These are phyloP conservation scores for Liquidambar formosana DNA, from an alignment of 164 flowering plant genomes.

Conservation along the genomic window DNA sequence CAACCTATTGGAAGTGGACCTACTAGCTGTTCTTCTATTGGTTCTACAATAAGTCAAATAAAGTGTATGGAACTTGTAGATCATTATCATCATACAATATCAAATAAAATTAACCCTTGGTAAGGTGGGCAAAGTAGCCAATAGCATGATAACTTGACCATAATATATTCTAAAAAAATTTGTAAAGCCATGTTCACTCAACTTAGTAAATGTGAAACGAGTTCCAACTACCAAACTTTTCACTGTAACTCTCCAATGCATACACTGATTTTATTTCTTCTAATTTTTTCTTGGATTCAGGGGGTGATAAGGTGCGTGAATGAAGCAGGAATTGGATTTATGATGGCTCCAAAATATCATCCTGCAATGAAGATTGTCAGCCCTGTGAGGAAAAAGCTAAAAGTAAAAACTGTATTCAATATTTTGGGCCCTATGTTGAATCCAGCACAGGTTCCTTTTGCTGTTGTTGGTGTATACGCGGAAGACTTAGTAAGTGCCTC, in stretches of 20 bases:
- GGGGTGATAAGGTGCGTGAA: constrained; percentile 67
- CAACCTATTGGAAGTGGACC: no score
- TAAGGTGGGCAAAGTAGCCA: no score
- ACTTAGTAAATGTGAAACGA: neutral
- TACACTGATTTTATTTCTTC: neutral
- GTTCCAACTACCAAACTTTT: constrained; percentile 4
- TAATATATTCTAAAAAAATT: neutral
- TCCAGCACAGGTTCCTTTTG: constrained; percentile 83
- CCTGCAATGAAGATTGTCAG: constrained; percentile 94
- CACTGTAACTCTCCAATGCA: neutral
- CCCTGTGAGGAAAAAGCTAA: constrained; percentile 81
- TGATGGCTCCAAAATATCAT: constrained; percentile 92
- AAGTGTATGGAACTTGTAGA: no score
- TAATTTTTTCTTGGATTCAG: constrained; percentile 37
- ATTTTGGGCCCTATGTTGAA: constrained; percentile 91
- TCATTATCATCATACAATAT: no score
- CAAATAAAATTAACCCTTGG: no score
- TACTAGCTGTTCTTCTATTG: no score
- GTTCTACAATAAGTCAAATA: no score
- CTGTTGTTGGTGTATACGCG: constrained; percentile 86
- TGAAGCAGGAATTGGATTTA: constrained; percentile 88
- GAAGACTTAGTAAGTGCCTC: constrained; percentile 64
- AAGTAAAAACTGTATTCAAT: constrained; percentile 90
- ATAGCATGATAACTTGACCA: no score
- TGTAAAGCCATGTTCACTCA: neutral